Evolutionary conservation across 345 rosid species (phyloP).

Genomic region (Murraya paniculata): DNA sequence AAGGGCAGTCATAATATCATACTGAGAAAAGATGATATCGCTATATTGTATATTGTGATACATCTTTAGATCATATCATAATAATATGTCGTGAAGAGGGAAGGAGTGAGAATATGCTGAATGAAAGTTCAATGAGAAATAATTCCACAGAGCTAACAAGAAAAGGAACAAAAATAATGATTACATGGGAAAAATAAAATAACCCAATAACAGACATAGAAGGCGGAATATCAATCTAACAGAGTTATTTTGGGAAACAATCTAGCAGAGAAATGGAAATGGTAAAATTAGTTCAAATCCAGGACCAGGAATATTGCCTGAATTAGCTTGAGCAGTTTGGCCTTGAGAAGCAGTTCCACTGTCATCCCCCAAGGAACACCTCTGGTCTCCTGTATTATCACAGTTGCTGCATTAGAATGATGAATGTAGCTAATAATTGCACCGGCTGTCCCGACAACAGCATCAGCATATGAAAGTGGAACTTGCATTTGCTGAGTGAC

Average conservation of each 20-base stretch:
- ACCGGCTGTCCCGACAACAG: conserved; percentile 93
- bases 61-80: neutral
- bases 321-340: conserved; percentile 89
- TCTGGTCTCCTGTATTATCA: conserved; percentile 92
- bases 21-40: neutral
- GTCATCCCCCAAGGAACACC: conserved; percentile 98
- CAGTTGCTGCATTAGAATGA: conserved; percentile 94
- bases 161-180: neutral
- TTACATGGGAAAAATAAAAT: neutral
- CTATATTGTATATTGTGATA: no score
- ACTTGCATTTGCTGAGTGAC: conserved; percentile 92
- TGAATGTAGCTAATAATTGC: conserved; percentile 93
- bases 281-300: neutral
- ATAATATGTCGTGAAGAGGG: neutral
- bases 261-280: neutral
- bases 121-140: neutral
- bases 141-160: neutral
- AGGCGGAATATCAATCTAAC: neutral
- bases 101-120: neutral
- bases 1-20: neutral
- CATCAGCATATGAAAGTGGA: conserved; percentile 90
- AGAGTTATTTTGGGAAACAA: no score
- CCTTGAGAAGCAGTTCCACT: conserved; percentile 92
- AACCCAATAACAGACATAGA: neutral
- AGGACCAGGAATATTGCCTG: conserved; percentile 47